Conservation (phyloP, 805 yeast species). For the Saturnispora bothae region DNA sequence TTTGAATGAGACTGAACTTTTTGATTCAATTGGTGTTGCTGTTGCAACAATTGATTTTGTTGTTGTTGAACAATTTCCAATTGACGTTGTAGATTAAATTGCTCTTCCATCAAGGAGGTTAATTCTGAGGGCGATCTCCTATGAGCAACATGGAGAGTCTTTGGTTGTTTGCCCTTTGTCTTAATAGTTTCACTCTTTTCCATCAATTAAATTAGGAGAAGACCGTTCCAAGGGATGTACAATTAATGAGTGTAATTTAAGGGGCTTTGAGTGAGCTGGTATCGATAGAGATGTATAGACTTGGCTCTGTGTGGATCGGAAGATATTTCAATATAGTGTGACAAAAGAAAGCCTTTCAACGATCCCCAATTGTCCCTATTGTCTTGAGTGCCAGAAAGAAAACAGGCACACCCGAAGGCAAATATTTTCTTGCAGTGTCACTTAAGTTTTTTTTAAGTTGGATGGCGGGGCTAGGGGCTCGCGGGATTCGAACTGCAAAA, state of each 20-base stretch:
- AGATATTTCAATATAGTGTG: too few relatives aligned
- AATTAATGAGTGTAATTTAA: not conserved
- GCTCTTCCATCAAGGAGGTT: constrained; percentile 87
- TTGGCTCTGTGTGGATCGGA: not conserved
- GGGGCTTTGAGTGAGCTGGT: not conserved
- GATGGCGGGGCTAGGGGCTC: too few relatives aligned
- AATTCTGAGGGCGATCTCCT: constrained; percentile 93
- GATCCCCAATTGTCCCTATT: too few relatives aligned
- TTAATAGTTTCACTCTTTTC: constrained; percentile 23
- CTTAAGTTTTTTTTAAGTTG: too few relatives aligned
- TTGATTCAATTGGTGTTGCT: constrained; percentile 36
- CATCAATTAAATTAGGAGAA: not conserved
- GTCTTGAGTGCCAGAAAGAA: too few relatives aligned
- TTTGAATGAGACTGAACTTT: constrained; percentile 14
- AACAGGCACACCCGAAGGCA: too few relatives aligned
- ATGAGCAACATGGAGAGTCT: constrained; percentile 86
- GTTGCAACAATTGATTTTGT: constrained; percentile 80
- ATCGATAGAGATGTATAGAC: not conserved
- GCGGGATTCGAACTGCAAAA: too few relatives aligned
- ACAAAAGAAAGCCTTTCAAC: too few relatives aligned
- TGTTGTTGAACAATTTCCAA: constrained; percentile 86
- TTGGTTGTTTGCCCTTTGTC: constrained; percentile 32
- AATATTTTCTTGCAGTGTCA: too few relatives aligned
- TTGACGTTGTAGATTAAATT: constrained; percentile 81
- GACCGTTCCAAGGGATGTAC: not conserved